Base-by-base conservation (phyloP, 192 early-diverging fungal species). In the Gamsiella multidivaricata region DNA sequence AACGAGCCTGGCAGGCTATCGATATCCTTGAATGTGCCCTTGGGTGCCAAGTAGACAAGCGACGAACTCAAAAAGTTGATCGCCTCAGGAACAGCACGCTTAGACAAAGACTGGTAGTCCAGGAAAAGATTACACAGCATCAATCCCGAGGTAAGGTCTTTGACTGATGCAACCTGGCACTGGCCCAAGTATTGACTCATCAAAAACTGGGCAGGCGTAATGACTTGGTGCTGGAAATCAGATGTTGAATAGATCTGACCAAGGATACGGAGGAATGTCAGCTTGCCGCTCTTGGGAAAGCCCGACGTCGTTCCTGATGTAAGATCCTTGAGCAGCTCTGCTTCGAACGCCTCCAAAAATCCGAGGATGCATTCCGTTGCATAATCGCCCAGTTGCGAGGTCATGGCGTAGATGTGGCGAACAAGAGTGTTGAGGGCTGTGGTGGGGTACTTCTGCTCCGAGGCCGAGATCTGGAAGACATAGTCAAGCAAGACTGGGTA, bases 211-310 rank as follows among this genome's bases (percentile, higher is more conserved):
- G 94, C 87, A 14, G 96, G 97, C 3, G 96, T 98, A 7, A 93
- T 84, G 6, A 98, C 89, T 7, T 90, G 75, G 74, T 99, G 96
- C 61, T 89, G 87, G 39, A 91, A 89, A 88, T 99, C 97, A 0
- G 96, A 96, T n/a, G 94, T 89, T 3, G 97, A 95, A 79, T 94
- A 97, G 10, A 98, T 81, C 33, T 89, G 86, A 1, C 85, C 88
- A 50, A 97, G 72, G 29, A 91, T 61, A 31, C 90, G 87, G 54
- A 97, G 79, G 45, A 88, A 75, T 26, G 89, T 82, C 32, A 97
- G 46, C 33, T 92, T 88, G 23, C 87, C 85, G 10, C 83, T 69
- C 12, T 81, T 78, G 6, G 89, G 83, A 62, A 86, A 88, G 23
- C 61, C 65, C 25, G 80, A 75, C 3, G 39, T 54, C 5, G 55